Conservation (phyloP, 352 stramenopile species). For the Blastocystis sp. region DNA sequence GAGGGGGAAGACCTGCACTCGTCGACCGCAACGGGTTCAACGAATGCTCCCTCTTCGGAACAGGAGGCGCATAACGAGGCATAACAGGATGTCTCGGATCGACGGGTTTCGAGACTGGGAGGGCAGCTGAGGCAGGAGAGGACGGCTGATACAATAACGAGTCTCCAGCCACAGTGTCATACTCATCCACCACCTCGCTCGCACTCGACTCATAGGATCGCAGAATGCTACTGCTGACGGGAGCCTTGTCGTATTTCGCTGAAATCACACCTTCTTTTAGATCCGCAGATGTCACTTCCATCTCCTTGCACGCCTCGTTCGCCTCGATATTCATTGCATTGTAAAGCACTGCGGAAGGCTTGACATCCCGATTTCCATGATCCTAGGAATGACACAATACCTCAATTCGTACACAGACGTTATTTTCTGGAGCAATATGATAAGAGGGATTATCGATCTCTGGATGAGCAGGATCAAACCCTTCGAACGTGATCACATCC, state of each 20-base stretch:
- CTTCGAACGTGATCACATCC: neutral
- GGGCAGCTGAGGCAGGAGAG: neutral
- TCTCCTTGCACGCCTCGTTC: neutral
- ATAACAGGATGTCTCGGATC: too few species aligned
- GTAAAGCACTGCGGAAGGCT: neutral
- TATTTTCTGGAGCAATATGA: conserved; percentile 42
- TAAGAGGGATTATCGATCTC: neutral
- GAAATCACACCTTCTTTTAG: neutral
- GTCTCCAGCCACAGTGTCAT: neutral
- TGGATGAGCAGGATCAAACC: conserved; percentile 1
- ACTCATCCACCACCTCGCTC: neutral
- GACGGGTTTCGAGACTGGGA: too few species aligned
- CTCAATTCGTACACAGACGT: neutral
- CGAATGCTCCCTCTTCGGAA: too few species aligned
- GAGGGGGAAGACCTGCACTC: neutral
- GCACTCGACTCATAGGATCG: neutral
- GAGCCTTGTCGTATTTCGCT: neutral
- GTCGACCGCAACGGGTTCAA: too few species aligned
- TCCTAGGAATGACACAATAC: neutral
- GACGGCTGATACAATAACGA: neutral
- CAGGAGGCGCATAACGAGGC: too few species aligned
- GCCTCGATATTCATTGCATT: neutral
- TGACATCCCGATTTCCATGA: neutral
- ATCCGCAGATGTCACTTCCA: neutral
- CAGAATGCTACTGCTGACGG: neutral